Conservation (phyloP, 2,329 filamentous ascomycete genomes). For the Harringtonia lauricola region DNA sequence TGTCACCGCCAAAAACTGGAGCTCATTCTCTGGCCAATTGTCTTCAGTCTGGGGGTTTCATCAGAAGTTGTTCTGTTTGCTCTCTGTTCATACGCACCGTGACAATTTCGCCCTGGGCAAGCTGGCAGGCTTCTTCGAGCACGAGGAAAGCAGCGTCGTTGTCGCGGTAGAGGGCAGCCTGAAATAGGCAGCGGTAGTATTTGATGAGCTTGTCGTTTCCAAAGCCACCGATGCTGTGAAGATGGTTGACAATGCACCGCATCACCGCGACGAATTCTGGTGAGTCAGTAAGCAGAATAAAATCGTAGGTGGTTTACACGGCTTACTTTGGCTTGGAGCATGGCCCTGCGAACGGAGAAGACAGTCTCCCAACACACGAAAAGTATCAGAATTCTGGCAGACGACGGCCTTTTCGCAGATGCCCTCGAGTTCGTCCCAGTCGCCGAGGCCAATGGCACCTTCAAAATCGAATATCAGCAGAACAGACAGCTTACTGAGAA, state of each 20-base stretch:
- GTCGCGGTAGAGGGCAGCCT: conserved; percentile 48
- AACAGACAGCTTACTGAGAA: conserved; percentile 50
- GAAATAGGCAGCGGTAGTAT: conserved; percentile 71
- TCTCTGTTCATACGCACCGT: too few relatives aligned
- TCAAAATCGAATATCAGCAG: conserved; percentile 74
- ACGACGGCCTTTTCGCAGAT: conserved; percentile 43
- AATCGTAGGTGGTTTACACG: not conserved
- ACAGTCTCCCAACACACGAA: conserved; percentile 56
- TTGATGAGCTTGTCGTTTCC: conserved; percentile 53
- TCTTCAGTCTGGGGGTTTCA: conserved; percentile 22
- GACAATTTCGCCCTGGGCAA: conserved; percentile 30
- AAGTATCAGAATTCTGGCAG: conserved; percentile 33
- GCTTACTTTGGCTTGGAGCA: conserved; percentile 5
- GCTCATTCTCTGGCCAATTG: conserved; percentile 52
- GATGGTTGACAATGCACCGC: conserved; percentile 58
- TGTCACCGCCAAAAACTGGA: conserved; percentile 65
- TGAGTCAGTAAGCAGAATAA: not conserved
- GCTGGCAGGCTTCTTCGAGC: conserved; percentile 48
- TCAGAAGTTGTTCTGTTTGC: too few relatives aligned
- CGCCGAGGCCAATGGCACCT: conserved; percentile 52
- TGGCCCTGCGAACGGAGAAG: conserved; percentile 41
- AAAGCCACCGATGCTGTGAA: conserved; percentile 45
- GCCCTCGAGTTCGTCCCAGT: conserved; percentile 53
- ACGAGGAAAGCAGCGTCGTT: conserved; percentile 46
- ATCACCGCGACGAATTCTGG: conserved; percentile 42